Evolutionary conservation across 768 basidiomycete species (phyloP).

Genomic region (Clavaria fumosa): DNA sequence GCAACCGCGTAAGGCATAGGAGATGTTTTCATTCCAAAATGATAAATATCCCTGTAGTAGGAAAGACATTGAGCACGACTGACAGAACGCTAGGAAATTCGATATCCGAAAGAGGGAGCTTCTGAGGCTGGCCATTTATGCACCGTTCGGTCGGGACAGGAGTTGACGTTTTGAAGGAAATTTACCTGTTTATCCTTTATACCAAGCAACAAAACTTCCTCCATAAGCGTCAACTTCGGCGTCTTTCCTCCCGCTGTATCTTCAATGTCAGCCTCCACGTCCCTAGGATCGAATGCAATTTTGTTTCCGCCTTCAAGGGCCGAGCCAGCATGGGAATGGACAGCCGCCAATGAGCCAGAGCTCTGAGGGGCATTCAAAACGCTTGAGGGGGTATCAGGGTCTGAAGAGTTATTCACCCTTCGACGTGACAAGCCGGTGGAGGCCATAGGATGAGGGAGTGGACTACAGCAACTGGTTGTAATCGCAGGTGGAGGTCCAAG

Average conservation of each 20-base stretch:
- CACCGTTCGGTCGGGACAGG: not conserved
- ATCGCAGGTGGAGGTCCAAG: too few relatives aligned
- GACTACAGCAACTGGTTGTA: too few relatives aligned
- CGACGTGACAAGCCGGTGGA: slow-evolving; percentile 42
- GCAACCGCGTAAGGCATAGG: slow-evolving; percentile 95
- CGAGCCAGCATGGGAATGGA: slow-evolving; percentile 48
- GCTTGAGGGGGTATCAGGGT: slow-evolving; percentile 19
- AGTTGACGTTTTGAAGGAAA: slow-evolving; percentile 7
- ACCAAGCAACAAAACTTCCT: slow-evolving; percentile 87
- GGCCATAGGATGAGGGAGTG: too few relatives aligned
- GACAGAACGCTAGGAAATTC: slow-evolving; percentile 4
- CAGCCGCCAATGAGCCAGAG: slow-evolving; percentile 9
- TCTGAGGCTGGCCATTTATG: not conserved
- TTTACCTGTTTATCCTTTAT: slow-evolving; percentile 91
- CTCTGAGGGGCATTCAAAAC: slow-evolving; percentile 17
- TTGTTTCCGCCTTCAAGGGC: slow-evolving; percentile 78
- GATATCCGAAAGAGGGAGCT: slow-evolving; percentile 6
- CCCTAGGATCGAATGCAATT: slow-evolving; percentile 88
- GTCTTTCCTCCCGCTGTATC: slow-evolving; percentile 50
- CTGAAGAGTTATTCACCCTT: slow-evolving; percentile 31
- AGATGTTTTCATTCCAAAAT: slow-evolving; percentile 99
- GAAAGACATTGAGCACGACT: slow-evolving; percentile 3
- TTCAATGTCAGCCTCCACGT: slow-evolving; percentile 57
- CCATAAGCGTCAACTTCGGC: slow-evolving; percentile 87
- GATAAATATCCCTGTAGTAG: slow-evolving; percentile 69